These are phyloP conservation scores for Phylloporus rhodoxanthus DNA, from an alignment of 768 basidiomycete genomes.

Conservation along the genomic window DNA sequence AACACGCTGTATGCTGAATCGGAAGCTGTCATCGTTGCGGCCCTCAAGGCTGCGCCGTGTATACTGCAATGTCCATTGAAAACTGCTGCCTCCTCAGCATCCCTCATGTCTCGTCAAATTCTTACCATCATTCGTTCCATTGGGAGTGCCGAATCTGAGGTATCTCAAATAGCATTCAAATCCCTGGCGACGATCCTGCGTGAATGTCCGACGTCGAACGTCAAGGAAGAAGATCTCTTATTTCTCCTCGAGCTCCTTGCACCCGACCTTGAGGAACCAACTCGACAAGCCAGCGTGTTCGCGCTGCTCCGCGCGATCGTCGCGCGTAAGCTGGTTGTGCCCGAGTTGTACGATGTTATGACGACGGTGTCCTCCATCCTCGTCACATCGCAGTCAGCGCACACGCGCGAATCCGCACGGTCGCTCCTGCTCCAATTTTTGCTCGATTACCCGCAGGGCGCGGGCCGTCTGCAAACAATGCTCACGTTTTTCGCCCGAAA, in stretches of 20 bases:
- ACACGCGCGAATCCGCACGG: slow-evolving; percentile 89
- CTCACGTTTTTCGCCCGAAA: slow-evolving; percentile 93
- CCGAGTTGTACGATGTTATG: slow-evolving; percentile 97
- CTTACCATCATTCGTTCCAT: slow-evolving; percentile 75
- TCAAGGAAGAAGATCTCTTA: slow-evolving; percentile 86
- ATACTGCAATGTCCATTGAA: slow-evolving; percentile 82
- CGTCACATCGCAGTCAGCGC: slow-evolving; percentile 87
- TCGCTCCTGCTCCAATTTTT: slow-evolving; percentile 88
- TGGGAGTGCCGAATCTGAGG: slow-evolving; percentile 85
- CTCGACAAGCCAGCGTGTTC: slow-evolving; percentile 81
- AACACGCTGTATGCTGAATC: slow-evolving; percentile 87
- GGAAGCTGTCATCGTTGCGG: slow-evolving; percentile 65
- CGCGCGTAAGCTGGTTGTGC: slow-evolving; percentile 84
- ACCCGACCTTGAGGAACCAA: slow-evolving; percentile 88
- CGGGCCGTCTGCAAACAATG: slow-evolving; percentile 78
- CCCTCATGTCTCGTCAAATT: slow-evolving; percentile 79
- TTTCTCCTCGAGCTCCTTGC: slow-evolving; percentile 80
- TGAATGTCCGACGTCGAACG: slow-evolving; percentile 72
- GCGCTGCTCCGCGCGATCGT: slow-evolving; percentile 86
- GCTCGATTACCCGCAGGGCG: slow-evolving; percentile 95
- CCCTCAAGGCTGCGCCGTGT: slow-evolving; percentile 72
- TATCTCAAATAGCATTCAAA: slow-evolving; percentile 83
- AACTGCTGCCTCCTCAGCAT: slow-evolving; percentile 65
- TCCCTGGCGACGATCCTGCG: slow-evolving; percentile 84
- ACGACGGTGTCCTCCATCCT: slow-evolving; percentile 85